Percentiles rank a stretch among this genome's conserved stretches.
Conservation (phyloP, 768 basidiomycete genomes). For the Xerocomellus chrysenteron region DNA sequence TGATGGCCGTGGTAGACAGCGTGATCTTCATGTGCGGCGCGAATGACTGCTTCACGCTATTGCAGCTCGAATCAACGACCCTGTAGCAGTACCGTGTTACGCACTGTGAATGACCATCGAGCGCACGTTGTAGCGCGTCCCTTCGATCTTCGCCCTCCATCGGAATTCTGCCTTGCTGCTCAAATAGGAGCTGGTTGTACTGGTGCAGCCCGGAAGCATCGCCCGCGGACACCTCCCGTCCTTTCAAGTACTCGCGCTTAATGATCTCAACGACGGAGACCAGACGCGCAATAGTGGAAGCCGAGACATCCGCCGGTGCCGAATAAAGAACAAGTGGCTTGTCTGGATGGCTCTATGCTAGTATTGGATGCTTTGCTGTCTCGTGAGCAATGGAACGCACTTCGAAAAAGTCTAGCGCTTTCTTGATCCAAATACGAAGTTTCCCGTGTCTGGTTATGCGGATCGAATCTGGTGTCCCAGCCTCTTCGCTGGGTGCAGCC, state of each 20-base stretch:
- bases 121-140: slow-evolving; percentile 34
- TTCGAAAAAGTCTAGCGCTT: slow-evolving; percentile 53
- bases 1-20: slow-evolving; percentile 47
- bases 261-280: slow-evolving; percentile 81
- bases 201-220: slow-evolving; percentile 62
- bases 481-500: slow-evolving; percentile 4
- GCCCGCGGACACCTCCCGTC: slow-evolving; percentile 43
- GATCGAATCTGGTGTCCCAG: slow-evolving; percentile 33
- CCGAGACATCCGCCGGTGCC: slow-evolving; percentile 41
- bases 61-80: not conserved
- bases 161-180: slow-evolving; percentile 30
- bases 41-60: slow-evolving; percentile 53
- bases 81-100: slow-evolving; percentile 22
- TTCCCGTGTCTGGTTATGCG: slow-evolving; percentile 59
- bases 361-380: slow-evolving; percentile 7
- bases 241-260: slow-evolving; percentile 74
- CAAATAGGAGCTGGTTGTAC: slow-evolving; percentile 66
- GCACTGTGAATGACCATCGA: slow-evolving; percentile 63
- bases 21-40: slow-evolving; percentile 73
- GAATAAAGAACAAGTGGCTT: slow-evolving; percentile 60
- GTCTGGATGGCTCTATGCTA: slow-evolving; percentile 44
- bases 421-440: slow-evolving; percentile 50
- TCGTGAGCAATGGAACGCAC: slow-evolving; percentile 33
- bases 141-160: slow-evolving; percentile 35
- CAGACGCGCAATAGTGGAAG: slow-evolving; percentile 55